Evolutionary conservation across 106 monocot genomes (phyloP), one percentile per base, ranked within the genome.

Genomic region (Allium sativum): DNA sequence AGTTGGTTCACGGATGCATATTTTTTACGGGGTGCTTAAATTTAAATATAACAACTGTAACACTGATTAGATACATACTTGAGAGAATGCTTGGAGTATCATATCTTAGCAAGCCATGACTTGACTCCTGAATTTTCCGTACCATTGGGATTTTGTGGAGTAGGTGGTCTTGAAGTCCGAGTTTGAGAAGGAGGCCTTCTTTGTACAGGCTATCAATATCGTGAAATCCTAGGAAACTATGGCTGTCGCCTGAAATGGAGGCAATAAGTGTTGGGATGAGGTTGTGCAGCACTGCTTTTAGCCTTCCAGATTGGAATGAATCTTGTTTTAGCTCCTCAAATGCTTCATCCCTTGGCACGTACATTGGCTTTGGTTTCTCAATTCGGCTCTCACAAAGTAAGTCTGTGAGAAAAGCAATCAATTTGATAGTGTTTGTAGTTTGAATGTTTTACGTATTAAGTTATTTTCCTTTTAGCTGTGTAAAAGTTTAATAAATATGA

Each of bases 161-260:
- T 53, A 93, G 80, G 47, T 83, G 85, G 19, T 76, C 80, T 40
- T 93, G 82, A 21, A 89, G 67, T 22, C 85, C 82, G 12, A 80
- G 50, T 64, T 86, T 93, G 14, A 80, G 69, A 55, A 65, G 72
- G 22, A 93, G 75, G 5, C 81, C 78, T 31, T 31, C 31, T 72
- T 93, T 93, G 77, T 93, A 93, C 44, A 93, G 79, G 66, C 76
- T 78, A 56, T 93, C 85, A 10, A 93, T 70, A 48, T 89, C 81
- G 55, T 89, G 89, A 73, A 93, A 89, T 8, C 85, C 83, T 15
- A 70, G 57, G 73, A 93, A 93, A 69, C 82, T 72, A 52, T 78
- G 80, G 65, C 58, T 76, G 7, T 85, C 80, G 3, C 62, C 69
- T 8, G 85, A 85, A 59, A 89, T 69, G 58, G 78, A 74, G n/a